Evolutionary conservation across 306 rosid genomes (phyloP).

Genomic region (Vachellia pachyceras): DNA sequence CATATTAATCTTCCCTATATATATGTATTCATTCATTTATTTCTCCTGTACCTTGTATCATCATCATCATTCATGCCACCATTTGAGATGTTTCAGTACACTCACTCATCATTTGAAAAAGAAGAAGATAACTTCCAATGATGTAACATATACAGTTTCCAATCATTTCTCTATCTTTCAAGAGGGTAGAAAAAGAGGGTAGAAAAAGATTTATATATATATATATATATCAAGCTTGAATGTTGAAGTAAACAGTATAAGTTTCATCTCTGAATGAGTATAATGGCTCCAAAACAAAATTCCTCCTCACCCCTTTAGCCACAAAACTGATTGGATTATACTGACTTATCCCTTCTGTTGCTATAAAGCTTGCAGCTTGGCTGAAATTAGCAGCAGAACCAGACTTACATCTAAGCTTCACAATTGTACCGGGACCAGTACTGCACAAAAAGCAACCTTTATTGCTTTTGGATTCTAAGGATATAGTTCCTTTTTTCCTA

Average conservation of each 20-base stretch:
- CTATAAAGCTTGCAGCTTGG: constrained; percentile 66
- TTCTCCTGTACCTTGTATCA: neutral
- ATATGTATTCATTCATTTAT: neutral
- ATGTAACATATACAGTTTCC: neutral
- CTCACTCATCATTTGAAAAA: neutral
- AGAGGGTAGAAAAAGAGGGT: neutral
- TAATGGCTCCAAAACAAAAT: constrained; percentile 75
- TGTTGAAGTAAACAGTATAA: constrained; percentile 76
- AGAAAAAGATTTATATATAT: too few species aligned
- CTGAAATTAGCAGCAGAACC: constrained; percentile 43
- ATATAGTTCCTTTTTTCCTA: neutral
- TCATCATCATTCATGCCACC: neutral
- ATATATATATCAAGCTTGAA: constrained; percentile 33
- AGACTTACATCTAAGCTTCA: constrained; percentile 64
- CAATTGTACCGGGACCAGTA: constrained; percentile 25
- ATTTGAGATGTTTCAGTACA: neutral
- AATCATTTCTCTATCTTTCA: neutral
- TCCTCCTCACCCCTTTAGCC: constrained; percentile 64
- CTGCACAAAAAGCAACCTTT: neutral
- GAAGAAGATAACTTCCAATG: neutral
- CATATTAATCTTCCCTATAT: neutral
- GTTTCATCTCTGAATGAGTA: constrained; percentile 64
- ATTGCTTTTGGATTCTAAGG: constrained; percentile 3
- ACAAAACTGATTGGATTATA: constrained; percentile 81
- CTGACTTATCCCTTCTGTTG: constrained; percentile 51